A percentile compares a stretch with the other conserved stretches of the same genome.
Conservation (phyloP, 2,329 filamentous ascomycete genomes). For the Alternaria arbusti region DNA sequence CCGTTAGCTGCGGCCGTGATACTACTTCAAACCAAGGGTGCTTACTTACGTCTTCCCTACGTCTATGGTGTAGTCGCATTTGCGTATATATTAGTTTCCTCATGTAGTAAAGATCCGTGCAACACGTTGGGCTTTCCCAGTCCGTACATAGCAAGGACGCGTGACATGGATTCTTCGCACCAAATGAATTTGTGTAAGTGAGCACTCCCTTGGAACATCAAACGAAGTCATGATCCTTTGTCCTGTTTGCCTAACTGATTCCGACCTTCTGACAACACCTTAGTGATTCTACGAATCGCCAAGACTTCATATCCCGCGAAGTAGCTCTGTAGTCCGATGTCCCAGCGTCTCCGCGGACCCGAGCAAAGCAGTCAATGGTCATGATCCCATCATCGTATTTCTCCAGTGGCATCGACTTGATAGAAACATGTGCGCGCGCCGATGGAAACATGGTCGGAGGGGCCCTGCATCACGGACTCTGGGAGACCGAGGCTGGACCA, state of each 20-base stretch:
- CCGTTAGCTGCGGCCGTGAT: neutral
- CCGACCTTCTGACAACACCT: conserved; percentile 8
- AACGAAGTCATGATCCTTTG: neutral
- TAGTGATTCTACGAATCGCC: conserved; percentile 6
- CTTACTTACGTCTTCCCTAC: neutral
- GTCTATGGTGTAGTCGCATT: neutral
- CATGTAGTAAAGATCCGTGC: neutral
- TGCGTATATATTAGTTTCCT: neutral
- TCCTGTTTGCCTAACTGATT: neutral
- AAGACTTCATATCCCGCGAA: conserved; percentile 1
- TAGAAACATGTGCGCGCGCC: conserved; percentile 5
- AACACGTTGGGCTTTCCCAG: neutral
- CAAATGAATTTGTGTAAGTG: conserved; percentile 7
- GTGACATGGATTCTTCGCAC: neutral
- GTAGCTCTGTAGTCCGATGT: neutral
- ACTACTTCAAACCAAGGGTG: neutral
- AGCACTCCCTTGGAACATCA: neutral
- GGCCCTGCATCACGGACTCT: conserved; percentile 6
- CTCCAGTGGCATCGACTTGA: neutral
- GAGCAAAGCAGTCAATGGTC: neutral
- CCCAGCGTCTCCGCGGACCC: neutral
- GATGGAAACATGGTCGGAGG: neutral
- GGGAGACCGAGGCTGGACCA: conserved; percentile 9
- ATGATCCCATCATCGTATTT: neutral
- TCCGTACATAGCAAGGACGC: neutral